These are phyloP conservation scores for Populus hybrid DNA, from an alignment of 441 rosid species.

Conservation along the genomic window DNA sequence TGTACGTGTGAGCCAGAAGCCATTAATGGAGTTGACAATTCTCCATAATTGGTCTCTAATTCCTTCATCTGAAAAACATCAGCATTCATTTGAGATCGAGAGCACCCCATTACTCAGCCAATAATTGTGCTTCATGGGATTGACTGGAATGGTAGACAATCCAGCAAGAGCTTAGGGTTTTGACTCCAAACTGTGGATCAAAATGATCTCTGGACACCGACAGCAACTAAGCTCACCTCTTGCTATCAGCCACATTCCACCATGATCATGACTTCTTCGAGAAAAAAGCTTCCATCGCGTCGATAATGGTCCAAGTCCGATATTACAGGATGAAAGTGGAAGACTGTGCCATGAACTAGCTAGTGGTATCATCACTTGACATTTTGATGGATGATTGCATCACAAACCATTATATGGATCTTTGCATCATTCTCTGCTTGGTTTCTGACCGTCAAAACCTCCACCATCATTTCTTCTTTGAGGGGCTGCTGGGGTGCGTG, in stretches of 20 bases:
- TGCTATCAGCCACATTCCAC: background rate
- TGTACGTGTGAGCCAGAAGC: too few species aligned
- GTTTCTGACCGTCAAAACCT: background rate
- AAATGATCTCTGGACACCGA: conserved; percentile 6
- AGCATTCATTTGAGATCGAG: too few species aligned
- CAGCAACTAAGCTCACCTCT: conserved; percentile 4
- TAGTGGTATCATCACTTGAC: conserved; percentile 9
- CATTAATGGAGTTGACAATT: too few species aligned
- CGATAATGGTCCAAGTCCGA: background rate
- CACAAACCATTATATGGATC: conserved; percentile 19
- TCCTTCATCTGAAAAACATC: too few species aligned
- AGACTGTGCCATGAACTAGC: background rate
- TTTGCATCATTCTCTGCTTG: background rate
- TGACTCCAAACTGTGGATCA: conserved; percentile 12
- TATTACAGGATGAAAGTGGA: background rate
- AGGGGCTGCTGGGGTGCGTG: conserved; percentile 18
- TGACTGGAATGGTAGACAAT: background rate
- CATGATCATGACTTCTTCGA: background rate
- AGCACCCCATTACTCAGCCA: background rate
- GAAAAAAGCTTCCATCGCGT: background rate
- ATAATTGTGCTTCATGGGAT: background rate
- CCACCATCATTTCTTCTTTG: conserved; percentile 3
- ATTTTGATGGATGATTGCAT: conserved; percentile 33
- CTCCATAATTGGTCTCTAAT: too few species aligned
- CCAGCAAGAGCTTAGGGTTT: background rate